Percentiles rank a stretch among this genome's conserved stretches.
These are phyloP conservation scores for Cytospora schulzeri DNA, from an alignment of 2,329 filamentous ascomycete genomes.

Conservation along the genomic window DNA sequence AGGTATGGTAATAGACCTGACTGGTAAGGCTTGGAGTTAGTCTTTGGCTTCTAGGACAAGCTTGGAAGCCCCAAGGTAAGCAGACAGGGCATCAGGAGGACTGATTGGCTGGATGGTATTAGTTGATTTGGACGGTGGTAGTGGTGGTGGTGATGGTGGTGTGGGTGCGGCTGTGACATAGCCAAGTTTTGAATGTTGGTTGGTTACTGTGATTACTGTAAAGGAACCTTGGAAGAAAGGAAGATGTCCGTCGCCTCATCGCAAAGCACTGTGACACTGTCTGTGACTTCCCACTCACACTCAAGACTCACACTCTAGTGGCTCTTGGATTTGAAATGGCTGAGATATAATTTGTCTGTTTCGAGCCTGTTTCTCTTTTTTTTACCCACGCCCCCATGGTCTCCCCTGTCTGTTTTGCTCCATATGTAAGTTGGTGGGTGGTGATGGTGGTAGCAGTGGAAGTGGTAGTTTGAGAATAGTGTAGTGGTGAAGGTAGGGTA, in stretches of 20 bases:
- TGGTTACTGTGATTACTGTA: not conserved
- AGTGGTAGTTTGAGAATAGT: too few species aligned
- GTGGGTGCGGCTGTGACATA: not conserved
- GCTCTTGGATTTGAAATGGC: conserved; percentile 24
- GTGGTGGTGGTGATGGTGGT: not conserved
- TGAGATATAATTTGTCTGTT: conserved; percentile 23
- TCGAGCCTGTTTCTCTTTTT: not conserved
- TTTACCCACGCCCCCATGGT: not conserved
- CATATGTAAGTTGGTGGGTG: too few species aligned
- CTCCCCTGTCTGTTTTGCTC: too few species aligned
- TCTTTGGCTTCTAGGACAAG: not conserved
- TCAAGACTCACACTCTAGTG: not conserved
- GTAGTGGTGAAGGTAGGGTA: too few species aligned
- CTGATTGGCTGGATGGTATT: not conserved
- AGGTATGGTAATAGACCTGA: not conserved
- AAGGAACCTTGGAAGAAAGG: too few species aligned
- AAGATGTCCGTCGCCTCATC: too few species aligned
- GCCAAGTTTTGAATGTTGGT: too few species aligned
- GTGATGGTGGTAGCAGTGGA: too few species aligned
- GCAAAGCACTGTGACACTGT: not conserved
- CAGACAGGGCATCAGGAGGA: not conserved
- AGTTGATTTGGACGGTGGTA: not conserved
- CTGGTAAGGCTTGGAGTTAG: not conserved
- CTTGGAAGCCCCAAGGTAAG: not conserved
- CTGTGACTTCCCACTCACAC: too few species aligned